phyloP scores from a whole-genome alignment of 257 asterid species.

The Fraxinus anomala region DNA sequence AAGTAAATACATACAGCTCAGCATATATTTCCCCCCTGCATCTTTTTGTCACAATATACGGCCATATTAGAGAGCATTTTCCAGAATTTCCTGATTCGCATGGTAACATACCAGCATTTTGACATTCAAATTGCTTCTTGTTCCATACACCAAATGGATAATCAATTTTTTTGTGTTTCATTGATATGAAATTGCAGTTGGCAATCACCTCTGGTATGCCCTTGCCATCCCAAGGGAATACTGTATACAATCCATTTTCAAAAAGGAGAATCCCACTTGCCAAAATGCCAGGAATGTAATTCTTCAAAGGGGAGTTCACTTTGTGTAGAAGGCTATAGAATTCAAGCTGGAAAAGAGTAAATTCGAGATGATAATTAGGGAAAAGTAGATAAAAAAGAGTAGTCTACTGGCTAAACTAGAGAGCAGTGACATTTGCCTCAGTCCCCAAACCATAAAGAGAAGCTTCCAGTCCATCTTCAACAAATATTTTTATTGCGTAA shows the following conservation, averaged over 20 bases:
- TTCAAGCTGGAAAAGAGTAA: conserved; percentile 62
- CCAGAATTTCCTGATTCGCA: conserved; percentile 44
- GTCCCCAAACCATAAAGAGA: conserved; percentile 89
- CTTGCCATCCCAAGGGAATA: conserved; percentile 83
- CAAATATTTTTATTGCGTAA: conserved; percentile 75
- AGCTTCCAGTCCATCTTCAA: conserved; percentile 83
- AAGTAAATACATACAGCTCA: conserved; percentile 63
- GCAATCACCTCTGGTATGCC: conserved; percentile 63
- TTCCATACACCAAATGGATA: conserved; percentile 87
- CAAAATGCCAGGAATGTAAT: conserved; percentile 68
- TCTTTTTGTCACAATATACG: conserved; percentile 79
- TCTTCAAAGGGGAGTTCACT: conserved; percentile 66
- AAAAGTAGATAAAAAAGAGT: conserved; percentile 17
- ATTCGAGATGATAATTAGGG: conserved; percentile 9
- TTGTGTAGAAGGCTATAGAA: conserved; percentile 60
- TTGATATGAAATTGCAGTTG: conserved; percentile 40
- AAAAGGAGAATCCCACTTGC: conserved; percentile 81
- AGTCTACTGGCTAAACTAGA: conserved; percentile 17
- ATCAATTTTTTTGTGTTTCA: conserved; percentile 45
- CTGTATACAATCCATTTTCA: conserved; percentile 62
- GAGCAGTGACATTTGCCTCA: conserved; percentile 56
- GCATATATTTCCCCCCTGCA: conserved; percentile 88
- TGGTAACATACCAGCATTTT: conserved; percentile 51
- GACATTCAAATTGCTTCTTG: conserved; percentile 63
- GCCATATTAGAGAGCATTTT: conserved; percentile 60